Conservation (phyloP, 164 flowering plant genomes). For the Warburgia ugandensis region DNA sequence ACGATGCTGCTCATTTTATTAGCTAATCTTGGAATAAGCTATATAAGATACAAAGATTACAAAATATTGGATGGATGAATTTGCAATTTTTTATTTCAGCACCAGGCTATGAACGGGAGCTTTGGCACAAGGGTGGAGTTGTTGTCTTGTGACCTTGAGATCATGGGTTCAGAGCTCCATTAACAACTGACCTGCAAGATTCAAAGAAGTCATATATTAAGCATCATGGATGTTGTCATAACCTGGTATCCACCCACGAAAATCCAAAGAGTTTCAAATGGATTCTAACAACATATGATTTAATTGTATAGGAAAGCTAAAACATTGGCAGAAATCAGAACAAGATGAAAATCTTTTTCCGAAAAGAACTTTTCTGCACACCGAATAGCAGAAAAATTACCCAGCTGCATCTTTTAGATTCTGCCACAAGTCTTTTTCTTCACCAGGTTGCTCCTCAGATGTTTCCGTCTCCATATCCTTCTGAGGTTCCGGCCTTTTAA, state of each 20-base stretch:
- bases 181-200: conserved; percentile 64
- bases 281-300: neutral
- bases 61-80: too few relatives aligned
- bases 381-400: conserved; percentile 23
- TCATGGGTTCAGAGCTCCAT: conserved; percentile 77
- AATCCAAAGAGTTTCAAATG: too few relatives aligned
- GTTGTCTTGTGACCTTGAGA: conserved; percentile 83
- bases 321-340: neutral
- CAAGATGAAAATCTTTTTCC: neutral
- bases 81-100: too few relatives aligned
- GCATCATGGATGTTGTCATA: too few relatives aligned
- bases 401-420: conserved; percentile 71
- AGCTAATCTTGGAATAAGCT: too few relatives aligned
- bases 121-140: conserved; percentile 37
- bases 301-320: neutral
- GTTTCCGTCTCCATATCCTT: conserved; percentile 24
- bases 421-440: conserved; percentile 48
- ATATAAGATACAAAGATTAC: too few relatives aligned
- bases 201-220: neutral
- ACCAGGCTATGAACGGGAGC: too few relatives aligned
- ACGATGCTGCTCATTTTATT: too few relatives aligned
- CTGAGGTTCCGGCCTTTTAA: conserved; percentile 30
- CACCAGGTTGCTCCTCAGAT: conserved; percentile 46
- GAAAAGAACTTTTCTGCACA: neutral
- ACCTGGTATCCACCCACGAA: too few relatives aligned